Evolutionary conservation across 805 yeast genomes (phyloP).

Genomic region (Middelhovenomyces tepae): DNA sequence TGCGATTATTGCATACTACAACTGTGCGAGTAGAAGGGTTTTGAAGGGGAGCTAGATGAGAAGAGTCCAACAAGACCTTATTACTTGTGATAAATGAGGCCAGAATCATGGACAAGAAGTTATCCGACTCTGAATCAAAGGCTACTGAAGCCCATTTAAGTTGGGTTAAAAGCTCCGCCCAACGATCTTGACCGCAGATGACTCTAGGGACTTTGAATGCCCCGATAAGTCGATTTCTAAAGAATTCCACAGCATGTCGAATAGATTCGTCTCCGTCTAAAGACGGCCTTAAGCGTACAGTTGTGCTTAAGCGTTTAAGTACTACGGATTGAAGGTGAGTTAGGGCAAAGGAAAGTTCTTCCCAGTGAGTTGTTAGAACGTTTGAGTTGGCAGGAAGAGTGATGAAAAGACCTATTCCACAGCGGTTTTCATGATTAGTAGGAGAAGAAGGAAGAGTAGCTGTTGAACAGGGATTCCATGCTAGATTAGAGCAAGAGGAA

Average conservation of each 20-base stretch:
- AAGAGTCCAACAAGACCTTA: constrained; percentile 1
- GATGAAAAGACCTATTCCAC: constrained; percentile 16
- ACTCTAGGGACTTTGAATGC: constrained; percentile 19
- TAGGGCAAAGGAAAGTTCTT: constrained; percentile 18
- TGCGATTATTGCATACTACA: constrained; percentile 15
- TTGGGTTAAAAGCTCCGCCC: constrained; percentile 15
- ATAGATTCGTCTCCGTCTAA: constrained; percentile 19
- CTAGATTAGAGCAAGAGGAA: no score
- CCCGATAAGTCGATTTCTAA: constrained; percentile 12
- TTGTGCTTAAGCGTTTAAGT: constrained; percentile 2
- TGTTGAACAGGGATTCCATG: constrained; percentile 9
- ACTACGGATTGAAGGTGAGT: constrained; percentile 14
- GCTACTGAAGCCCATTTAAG: constrained; percentile 7
- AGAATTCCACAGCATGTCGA: constrained; percentile 13
- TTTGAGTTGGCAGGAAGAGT: constrained; percentile 11
- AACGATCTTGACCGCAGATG: constrained; percentile 19
- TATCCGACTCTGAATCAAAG: constrained; percentile 6
- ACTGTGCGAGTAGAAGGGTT: constrained; percentile 14
- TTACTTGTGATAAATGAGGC: constrained; percentile 10
- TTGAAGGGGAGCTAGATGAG: background rate
- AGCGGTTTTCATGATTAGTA: constrained; percentile 11
- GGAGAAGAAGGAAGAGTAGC: background rate
- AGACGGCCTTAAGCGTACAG: constrained; percentile 3
- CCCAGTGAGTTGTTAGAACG: constrained; percentile 17
- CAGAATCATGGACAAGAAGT: constrained; percentile 9